A percentile compares a stretch with the other conserved stretches of the same genome.
Conservation (phyloP, 306 rosid species). For the Cucurbita maxima region DNA sequence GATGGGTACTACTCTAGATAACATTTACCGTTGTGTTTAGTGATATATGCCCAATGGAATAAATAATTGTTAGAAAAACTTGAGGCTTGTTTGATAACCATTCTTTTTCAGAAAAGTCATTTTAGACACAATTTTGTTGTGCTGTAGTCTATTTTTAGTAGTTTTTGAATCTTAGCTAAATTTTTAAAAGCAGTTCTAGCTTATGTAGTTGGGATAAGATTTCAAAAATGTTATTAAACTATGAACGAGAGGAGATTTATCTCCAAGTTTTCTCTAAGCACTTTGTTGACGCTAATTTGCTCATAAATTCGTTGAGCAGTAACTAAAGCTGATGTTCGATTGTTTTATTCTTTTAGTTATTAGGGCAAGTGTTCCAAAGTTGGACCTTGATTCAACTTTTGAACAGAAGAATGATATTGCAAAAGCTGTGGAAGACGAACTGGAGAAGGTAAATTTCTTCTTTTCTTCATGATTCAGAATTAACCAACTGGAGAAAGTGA, state of each 20-base stretch:
- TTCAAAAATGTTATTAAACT: neutral
- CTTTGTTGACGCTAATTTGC: neutral
- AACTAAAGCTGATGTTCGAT: neutral
- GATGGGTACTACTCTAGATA: neutral
- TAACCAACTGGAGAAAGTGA: neutral
- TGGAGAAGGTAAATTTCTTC: neutral
- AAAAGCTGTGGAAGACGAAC: conserved; percentile 16
- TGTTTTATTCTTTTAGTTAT: conserved; percentile 18
- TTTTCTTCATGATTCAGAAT: neutral
- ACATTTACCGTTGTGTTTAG: neutral
- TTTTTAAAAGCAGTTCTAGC: neutral
- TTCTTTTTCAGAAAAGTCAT: too few relatives aligned
- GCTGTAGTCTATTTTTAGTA: too few relatives aligned
- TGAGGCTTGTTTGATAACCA: too few relatives aligned
- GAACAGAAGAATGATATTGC: conserved; percentile 45
- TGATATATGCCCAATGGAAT: neutral
- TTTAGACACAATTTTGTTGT: too few relatives aligned
- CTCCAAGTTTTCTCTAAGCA: neutral
- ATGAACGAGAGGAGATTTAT: neutral
- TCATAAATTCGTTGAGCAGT: neutral
- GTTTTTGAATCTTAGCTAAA: neutral
- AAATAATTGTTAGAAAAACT: neutral
- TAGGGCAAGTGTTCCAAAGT: conserved; percentile 42
- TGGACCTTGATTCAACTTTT: conserved; percentile 38
- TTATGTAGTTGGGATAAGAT: neutral